phyloP scores from a whole-genome alignment of 441 rosid species.

The Isatis lusitanica region DNA sequence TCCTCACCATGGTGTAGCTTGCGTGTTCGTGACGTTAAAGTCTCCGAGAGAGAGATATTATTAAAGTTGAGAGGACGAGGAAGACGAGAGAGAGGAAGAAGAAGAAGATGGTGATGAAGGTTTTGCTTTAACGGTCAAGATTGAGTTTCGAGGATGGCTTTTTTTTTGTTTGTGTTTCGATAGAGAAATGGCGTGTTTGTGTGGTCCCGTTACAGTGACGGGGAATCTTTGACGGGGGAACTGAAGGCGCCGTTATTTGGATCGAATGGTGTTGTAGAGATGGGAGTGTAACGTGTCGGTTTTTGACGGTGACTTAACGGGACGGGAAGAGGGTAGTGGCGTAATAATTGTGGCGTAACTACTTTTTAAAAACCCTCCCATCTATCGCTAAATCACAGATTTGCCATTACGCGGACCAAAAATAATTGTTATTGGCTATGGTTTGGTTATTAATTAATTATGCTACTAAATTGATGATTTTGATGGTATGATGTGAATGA shows the following conservation, averaged over 20 bases:
- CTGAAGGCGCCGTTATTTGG: slow-evolving; percentile 41
- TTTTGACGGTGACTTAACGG: slow-evolving; percentile 34
- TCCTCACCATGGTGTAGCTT: slow-evolving; percentile 39
- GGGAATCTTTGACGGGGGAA: slow-evolving; percentile 64
- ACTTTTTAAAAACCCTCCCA: slow-evolving; percentile 11
- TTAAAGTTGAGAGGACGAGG: slow-evolving; percentile 19
- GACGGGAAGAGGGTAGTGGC: slow-evolving; percentile 25
- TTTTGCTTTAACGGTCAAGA: slow-evolving; percentile 47
- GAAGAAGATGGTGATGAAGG: slow-evolving; percentile 5
- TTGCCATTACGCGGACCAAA: slow-evolving; percentile 17
- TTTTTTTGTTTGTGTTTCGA: slow-evolving; percentile 12
- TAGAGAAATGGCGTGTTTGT: slow-evolving; percentile 17
- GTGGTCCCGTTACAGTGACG: slow-evolving; percentile 62
- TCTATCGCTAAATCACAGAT: slow-evolving; percentile 13
- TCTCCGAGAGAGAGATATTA: slow-evolving; percentile 3
- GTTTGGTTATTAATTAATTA: too few species aligned
- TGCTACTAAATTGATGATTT: too few species aligned
- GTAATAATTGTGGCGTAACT: slow-evolving; percentile 35
- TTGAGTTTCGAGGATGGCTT: slow-evolving; percentile 13
- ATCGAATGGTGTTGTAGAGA: not conserved
- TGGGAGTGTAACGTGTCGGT: slow-evolving; percentile 26
- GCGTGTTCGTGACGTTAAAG: slow-evolving; percentile 23
- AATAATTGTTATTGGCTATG: not conserved
- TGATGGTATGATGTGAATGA: too few species aligned
- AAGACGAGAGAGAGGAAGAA: slow-evolving; percentile 22